Evolutionary conservation across 495 filamentous ascomycete genomes (phyloP).

Genomic region (Penicillium canescens): DNA sequence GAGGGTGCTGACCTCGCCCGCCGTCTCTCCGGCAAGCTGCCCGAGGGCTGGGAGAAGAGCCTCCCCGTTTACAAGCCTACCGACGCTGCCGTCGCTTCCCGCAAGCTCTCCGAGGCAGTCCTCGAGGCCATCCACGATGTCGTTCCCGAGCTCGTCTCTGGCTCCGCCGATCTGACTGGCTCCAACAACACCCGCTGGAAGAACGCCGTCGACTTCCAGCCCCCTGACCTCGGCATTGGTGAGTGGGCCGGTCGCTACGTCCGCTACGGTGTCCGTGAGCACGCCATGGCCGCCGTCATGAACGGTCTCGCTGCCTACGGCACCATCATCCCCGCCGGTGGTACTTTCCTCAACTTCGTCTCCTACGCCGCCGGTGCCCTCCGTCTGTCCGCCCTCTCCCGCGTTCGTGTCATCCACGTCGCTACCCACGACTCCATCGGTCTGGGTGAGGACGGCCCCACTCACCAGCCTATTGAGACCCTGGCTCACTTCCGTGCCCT

Average conservation of each 20-base stretch:
- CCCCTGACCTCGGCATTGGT: slow-evolving; percentile 78
- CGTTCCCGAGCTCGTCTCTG: slow-evolving; percentile 90
- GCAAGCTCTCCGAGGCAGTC: slow-evolving; percentile 94
- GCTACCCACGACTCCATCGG: slow-evolving; percentile 99
- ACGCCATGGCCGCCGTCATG: slow-evolving; percentile 97
- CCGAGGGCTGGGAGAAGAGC: slow-evolving; percentile 95
- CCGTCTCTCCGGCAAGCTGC: slow-evolving; percentile 79
- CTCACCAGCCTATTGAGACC: slow-evolving; percentile 99
- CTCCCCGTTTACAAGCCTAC: slow-evolving; percentile 89
- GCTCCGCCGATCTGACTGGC: slow-evolving; percentile 95
- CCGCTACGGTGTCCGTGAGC: slow-evolving; percentile 96
- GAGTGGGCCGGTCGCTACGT: slow-evolving; percentile 90
- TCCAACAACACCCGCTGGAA: slow-evolving; percentile 99
- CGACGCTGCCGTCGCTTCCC: slow-evolving; percentile 82
- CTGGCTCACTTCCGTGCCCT: slow-evolving; percentile 98
- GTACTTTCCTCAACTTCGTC: slow-evolving; percentile 99
- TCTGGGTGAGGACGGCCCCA: slow-evolving; percentile 98
- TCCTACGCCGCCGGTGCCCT: slow-evolving; percentile 96
- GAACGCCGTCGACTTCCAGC: slow-evolving; percentile 96
- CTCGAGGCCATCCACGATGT: slow-evolving; percentile 82
- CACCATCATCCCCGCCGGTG: slow-evolving; percentile 87
- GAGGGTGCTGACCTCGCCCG: slow-evolving; percentile 80
- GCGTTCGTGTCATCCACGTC: slow-evolving; percentile 90
- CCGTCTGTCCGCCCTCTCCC: slow-evolving; percentile 89
- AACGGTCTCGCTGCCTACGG: slow-evolving; percentile 97